Conservation (phyloP, 768 basidiomycete species). For the Pulveroboletus sp. region DNA sequence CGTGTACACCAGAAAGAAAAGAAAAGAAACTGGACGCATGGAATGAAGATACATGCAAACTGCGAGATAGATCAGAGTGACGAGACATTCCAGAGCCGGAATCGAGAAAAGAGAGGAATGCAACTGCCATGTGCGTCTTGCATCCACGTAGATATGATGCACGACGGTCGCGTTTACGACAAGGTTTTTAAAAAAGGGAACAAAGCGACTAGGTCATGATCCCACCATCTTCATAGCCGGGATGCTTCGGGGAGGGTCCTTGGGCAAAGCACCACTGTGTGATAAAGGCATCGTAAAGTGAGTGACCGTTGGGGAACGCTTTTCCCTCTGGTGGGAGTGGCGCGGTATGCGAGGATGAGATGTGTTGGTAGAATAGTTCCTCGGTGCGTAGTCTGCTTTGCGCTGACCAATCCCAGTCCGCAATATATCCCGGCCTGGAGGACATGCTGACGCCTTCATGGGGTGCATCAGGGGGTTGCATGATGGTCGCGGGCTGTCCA, state of each 20-base stretch:
- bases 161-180: too few relatives aligned
- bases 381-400: background rate
- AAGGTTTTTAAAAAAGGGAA: background rate
- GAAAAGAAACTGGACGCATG: too few relatives aligned
- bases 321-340: background rate
- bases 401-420: conserved; percentile 25
- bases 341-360: conserved; percentile 7
- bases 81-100: too few relatives aligned
- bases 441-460: background rate
- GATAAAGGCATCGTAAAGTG: conserved; percentile 56
- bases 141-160: too few relatives aligned
- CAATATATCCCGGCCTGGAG: conserved; percentile 2
- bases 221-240: conserved; percentile 8
- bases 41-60: too few relatives aligned
- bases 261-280: conserved; percentile 67
- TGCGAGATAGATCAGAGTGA: too few relatives aligned
- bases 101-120: too few relatives aligned
- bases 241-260: conserved; percentile 27
- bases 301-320: conserved; percentile 10
- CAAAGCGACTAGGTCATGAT: conserved; percentile 9
- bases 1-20: too few relatives aligned
- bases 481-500: conserved; percentile 22
- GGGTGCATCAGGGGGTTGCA: background rate
- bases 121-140: too few relatives aligned
- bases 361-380: background rate